Evolutionary conservation across 139 green algal genomes (phyloP).

Genomic region (Coelastrella sp.): DNA sequence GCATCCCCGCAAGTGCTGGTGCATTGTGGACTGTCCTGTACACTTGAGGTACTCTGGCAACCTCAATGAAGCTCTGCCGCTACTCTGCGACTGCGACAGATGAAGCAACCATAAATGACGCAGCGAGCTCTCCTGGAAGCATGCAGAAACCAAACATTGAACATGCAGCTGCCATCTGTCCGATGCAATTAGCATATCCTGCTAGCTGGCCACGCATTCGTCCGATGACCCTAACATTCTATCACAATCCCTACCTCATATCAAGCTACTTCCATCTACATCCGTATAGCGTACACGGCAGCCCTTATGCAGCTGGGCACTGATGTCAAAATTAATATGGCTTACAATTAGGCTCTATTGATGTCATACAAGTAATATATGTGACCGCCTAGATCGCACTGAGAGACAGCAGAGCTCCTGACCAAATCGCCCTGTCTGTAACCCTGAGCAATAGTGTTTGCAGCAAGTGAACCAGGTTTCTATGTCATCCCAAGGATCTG

Average conservation of each 20-base stretch:
- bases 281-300: not conserved
- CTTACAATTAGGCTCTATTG: too few relatives aligned
- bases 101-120: too few relatives aligned
- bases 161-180: not conserved
- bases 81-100: too few relatives aligned
- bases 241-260: not conserved
- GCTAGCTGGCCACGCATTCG: not conserved
- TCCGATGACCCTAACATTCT: not conserved
- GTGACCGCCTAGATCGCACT: too few relatives aligned
- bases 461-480: not conserved
- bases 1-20: slow-evolving; percentile 20
- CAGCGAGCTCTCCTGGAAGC: too few relatives aligned
- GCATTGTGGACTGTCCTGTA: slow-evolving; percentile 34
- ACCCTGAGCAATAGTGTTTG: not conserved
- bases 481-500: not conserved
- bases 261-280: not conserved
- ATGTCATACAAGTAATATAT: too few relatives aligned
- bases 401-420: not conserved
- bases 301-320: not conserved
- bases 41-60: not conserved
- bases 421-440: not conserved
- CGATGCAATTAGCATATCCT: not conserved
- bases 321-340: not conserved
- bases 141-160: too few relatives aligned
- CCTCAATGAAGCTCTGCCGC: too few relatives aligned